phyloP scores from a whole-genome alignment of 2,329 filamentous ascomycete genomes.

The Alternaria ethzedia region DNA sequence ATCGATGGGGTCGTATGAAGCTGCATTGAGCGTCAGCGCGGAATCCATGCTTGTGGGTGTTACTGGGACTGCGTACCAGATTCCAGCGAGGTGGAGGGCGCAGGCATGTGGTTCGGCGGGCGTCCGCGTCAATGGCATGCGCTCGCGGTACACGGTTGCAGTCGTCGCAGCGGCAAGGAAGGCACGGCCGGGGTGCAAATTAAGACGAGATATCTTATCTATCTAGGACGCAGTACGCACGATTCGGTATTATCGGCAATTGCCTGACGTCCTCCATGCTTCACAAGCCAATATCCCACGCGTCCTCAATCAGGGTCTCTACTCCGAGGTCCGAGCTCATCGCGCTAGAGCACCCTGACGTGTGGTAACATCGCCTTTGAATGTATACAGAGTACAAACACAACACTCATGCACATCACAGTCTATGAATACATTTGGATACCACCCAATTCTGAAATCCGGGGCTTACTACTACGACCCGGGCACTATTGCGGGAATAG shows the following conservation, averaged over 20 bases:
- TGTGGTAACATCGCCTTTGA: neutral
- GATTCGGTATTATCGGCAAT: conserved; percentile 10
- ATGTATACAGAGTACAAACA: conserved; percentile 8
- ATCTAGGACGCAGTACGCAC: conserved; percentile 1
- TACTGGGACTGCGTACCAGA: conserved; percentile 40
- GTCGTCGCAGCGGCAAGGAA: conserved; percentile 1
- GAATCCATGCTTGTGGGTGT: conserved; percentile 14
- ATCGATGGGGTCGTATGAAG: conserved; percentile 89
- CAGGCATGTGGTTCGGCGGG: conserved; percentile 46
- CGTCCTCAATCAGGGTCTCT: conserved; percentile 12
- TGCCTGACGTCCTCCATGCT: conserved; percentile 22
- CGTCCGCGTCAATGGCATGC: conserved; percentile 45
- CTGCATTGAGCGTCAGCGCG: conserved; percentile 52
- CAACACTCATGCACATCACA: neutral
- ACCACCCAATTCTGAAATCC: neutral
- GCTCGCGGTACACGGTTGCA: conserved; percentile 33
- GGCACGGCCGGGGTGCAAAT: neutral
- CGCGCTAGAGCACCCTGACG: conserved; percentile 9
- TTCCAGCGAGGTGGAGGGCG: conserved; percentile 45
- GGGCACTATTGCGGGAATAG: conserved; percentile 47
- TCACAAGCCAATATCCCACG: conserved; percentile 3
- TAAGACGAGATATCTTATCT: neutral
- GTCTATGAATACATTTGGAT: neutral
- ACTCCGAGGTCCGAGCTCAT: conserved; percentile 18
- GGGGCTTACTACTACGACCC: neutral